Evolutionary conservation across 768 basidiomycete species (phyloP), one percentile per base, ranked within the genome.

Genomic region (Tremella fuciformis): DNA sequence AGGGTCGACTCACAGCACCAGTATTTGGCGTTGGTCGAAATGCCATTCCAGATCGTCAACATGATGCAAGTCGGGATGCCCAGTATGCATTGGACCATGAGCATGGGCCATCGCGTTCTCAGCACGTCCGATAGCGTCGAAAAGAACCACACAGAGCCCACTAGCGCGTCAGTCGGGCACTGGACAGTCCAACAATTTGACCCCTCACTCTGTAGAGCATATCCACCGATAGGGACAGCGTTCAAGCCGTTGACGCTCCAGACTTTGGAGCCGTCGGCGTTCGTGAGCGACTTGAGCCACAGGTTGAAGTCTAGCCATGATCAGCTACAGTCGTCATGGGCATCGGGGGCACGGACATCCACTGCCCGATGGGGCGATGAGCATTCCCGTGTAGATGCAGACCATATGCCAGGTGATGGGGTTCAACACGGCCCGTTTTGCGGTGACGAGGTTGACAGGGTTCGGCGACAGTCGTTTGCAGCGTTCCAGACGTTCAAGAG

Each of bases 231-330:
- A 3, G 60, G 60, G 24, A 62, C 57, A 15, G 50, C 52, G 34
- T 62, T 62, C 50, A 62, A 21, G 8, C 55, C 60, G 40, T 50
- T 40, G 40, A 44, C 26, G 38, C 39, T 46, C 60, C 60, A 62
- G 21, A 52, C 18, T 13, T 21, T 41, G 13, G 57, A 53, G 2
- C 60, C 60, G n/a, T 53, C 40, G 4, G 57, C 40, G 25, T 62
- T 57, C 21, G 29, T 57, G 41, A 74, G 57, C 6, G 60, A 46
- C 50, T 71, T 74, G 47, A 74, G 64, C 63, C 64, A 74, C 18
- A 74, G 54, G 41, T 59, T 62, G 63, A 74, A 71, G 65, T 74
- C 64, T 69, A 38, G 1, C n/a, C n/a, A n/a, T n/a, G n/a, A n/a
- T n/a, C n/a, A n/a, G n/a, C n/a, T 22, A 19, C 11, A 11, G 6